phyloP scores from a whole-genome alignment of 73 alveolate species.

The Paramecium tetraurelia region DNA sequence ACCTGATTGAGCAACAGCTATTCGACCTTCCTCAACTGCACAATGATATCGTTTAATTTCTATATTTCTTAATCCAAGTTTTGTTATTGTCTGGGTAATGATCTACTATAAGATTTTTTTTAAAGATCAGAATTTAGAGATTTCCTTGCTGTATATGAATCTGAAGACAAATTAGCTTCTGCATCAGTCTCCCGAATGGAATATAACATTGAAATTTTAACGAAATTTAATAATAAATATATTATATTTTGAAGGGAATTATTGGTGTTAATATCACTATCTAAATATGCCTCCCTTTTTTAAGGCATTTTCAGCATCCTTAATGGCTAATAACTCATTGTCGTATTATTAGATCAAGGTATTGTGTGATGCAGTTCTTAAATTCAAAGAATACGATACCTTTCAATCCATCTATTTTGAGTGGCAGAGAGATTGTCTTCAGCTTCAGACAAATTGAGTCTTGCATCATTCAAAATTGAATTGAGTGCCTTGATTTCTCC shows the following conservation, averaged over 20 bases:
- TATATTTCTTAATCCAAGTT: not conserved
- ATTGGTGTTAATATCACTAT: conserved; percentile 1
- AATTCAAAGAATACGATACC: not conserved
- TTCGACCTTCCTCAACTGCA: not conserved
- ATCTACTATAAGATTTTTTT: not conserved
- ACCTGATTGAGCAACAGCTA: not conserved
- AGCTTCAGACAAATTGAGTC: conserved; percentile 1
- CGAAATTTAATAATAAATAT: conserved; percentile 24
- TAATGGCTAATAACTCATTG: conserved; percentile 28
- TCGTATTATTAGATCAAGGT: not conserved
- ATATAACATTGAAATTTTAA: conserved; percentile 8
- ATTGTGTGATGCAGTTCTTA: conserved; percentile 18
- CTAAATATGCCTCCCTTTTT: conserved; percentile 50
- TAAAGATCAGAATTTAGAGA: not conserved
- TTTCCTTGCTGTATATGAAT: conserved; percentile 6
- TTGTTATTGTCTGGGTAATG: not conserved
- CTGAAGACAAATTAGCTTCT: conserved; percentile 15
- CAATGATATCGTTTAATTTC: not conserved
- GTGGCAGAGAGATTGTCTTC: not conserved
- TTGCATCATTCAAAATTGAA: not conserved
- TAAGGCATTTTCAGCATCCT: conserved; percentile 48
- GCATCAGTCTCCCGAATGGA: conserved; percentile 32
- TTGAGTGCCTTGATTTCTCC: conserved; percentile 37
- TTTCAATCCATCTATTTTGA: conserved; percentile 38
- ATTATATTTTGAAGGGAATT: conserved; percentile 14